These are phyloP conservation scores for Aspergillus clavatus DNA, from an alignment of 2,329 filamentous ascomycete genomes.

Conservation along the genomic window DNA sequence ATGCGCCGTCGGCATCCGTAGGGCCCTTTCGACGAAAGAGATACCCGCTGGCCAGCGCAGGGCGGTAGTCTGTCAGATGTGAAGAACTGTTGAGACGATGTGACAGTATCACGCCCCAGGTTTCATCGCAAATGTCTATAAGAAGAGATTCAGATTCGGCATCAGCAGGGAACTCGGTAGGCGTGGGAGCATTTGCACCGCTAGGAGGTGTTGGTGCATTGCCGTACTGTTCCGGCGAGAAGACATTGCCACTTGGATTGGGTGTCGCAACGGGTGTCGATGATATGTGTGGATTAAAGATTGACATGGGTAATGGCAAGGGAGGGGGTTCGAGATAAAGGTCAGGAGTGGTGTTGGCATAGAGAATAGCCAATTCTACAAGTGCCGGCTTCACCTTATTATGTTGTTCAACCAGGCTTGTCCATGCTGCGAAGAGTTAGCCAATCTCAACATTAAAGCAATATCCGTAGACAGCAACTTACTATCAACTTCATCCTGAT, in stretches of 20 bases:
- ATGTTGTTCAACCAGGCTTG: constrained; percentile 33
- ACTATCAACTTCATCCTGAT: constrained; percentile 49
- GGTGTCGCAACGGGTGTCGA: constrained; percentile 40
- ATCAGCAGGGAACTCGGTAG: constrained; percentile 35
- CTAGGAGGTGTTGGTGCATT: constrained; percentile 36
- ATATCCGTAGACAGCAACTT: constrained; percentile 11
- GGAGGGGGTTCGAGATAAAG: constrained; percentile 31
- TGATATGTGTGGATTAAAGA: constrained; percentile 30
- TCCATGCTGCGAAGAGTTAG: constrained; percentile 34
- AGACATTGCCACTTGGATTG: constrained; percentile 29
- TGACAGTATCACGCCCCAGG: constrained; percentile 54
- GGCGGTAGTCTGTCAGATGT: constrained; percentile 39
- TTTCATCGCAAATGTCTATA: constrained; percentile 55
- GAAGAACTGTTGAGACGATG: constrained; percentile 43
- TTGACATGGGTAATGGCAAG: constrained; percentile 29
- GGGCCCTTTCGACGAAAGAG: constrained; percentile 43
- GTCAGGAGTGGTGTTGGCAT: constrained; percentile 33
- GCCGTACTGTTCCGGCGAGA: constrained; percentile 42
- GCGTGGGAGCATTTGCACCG: constrained; percentile 34
- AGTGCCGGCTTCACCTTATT: constrained; percentile 32
- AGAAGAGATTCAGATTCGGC: constrained; percentile 54
- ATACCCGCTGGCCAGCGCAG: constrained; percentile 44
- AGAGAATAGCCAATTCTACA: constrained; percentile 35
- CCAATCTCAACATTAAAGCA: not conserved
- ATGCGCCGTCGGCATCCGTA: constrained; percentile 39